Percentiles rank a stretch among this genome's conserved stretches.
phyloP scores from a whole-genome alignment of 768 basidiomycete species.

The Collybiopsis confluens region DNA sequence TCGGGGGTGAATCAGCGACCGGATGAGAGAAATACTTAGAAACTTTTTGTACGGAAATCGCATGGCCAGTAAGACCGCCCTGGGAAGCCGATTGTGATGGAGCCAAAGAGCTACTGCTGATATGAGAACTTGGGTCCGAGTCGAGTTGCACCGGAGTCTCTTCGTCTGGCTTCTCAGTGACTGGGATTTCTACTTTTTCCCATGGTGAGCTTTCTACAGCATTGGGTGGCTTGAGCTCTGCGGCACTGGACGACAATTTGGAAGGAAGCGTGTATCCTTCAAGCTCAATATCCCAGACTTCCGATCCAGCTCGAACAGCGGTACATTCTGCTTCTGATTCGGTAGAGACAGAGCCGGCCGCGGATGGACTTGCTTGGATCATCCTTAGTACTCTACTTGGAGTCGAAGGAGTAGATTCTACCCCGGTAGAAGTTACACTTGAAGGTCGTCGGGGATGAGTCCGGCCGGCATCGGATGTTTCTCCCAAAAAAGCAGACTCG shows the following conservation, averaged over 20 bases:
- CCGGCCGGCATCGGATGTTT: too few relatives aligned
- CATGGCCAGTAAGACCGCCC: constrained; percentile 17
- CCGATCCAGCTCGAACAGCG: constrained; percentile 30
- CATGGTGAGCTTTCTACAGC: neutral
- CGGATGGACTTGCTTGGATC: neutral
- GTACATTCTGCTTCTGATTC: too few relatives aligned
- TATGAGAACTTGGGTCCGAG: neutral
- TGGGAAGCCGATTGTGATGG: constrained; percentile 61
- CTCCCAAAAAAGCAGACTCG: neutral
- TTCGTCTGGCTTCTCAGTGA: neutral
- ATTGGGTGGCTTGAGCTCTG: neutral
- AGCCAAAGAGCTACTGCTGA: constrained; percentile 22
- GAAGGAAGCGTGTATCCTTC: constrained; percentile 25
- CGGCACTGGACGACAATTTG: constrained; percentile 11
- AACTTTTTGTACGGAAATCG: neutral
- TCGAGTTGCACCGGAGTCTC: neutral
- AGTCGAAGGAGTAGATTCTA: neutral
- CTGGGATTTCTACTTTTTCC: neutral
- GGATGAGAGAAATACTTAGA: constrained; percentile 17
- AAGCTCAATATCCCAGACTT: constrained; percentile 55
- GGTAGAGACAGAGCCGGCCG: neutral
- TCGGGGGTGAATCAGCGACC: neutral
- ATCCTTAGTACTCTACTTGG: neutral
- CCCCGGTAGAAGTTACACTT: too few relatives aligned
- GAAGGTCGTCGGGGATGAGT: too few relatives aligned